These are phyloP conservation scores for Verticillium alfalfae DNA, from an alignment of 2,329 filamentous ascomycete genomes.

Conservation along the genomic window DNA sequence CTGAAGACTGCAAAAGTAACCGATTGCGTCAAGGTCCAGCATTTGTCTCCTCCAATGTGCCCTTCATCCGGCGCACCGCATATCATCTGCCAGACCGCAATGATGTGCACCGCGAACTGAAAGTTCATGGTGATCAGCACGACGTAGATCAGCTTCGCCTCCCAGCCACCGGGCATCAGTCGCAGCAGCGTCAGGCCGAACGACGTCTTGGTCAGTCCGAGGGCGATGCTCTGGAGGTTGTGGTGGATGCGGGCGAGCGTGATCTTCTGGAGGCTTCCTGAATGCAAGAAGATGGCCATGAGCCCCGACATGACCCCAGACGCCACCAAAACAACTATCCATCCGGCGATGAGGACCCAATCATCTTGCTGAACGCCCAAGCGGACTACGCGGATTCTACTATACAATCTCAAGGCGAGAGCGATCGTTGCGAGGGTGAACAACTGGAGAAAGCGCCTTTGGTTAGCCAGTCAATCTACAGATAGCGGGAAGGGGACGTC, in stretches of 20 bases:
- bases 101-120: slow-evolving; percentile 15
- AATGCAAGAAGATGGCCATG: slow-evolving; percentile 10
- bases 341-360: slow-evolving; percentile 19
- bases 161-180: slow-evolving; percentile 18
- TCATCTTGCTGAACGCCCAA: slow-evolving; percentile 24
- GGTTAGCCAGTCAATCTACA: background rate
- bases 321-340: slow-evolving; percentile 16
- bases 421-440: background rate
- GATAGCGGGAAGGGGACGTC: background rate
- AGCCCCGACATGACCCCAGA: slow-evolving; percentile 7
- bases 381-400: slow-evolving; percentile 16
- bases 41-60: slow-evolving; percentile 1
- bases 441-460: background rate
- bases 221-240: slow-evolving; percentile 20
- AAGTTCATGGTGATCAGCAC: slow-evolving; percentile 24
- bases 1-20: background rate
- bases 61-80: background rate
- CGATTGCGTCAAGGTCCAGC: background rate
- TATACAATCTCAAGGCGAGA: slow-evolving; percentile 2
- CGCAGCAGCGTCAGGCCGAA: slow-evolving; percentile 29
- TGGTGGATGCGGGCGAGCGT: slow-evolving; percentile 11
- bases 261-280: slow-evolving; percentile 10
- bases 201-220: slow-evolving; percentile 29
- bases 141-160: slow-evolving; percentile 19
- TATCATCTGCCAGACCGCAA: slow-evolving; percentile 14